These are phyloP conservation scores for Suillus brevipes DNA, from an alignment of 768 basidiomycete species.

Conservation along the genomic window DNA sequence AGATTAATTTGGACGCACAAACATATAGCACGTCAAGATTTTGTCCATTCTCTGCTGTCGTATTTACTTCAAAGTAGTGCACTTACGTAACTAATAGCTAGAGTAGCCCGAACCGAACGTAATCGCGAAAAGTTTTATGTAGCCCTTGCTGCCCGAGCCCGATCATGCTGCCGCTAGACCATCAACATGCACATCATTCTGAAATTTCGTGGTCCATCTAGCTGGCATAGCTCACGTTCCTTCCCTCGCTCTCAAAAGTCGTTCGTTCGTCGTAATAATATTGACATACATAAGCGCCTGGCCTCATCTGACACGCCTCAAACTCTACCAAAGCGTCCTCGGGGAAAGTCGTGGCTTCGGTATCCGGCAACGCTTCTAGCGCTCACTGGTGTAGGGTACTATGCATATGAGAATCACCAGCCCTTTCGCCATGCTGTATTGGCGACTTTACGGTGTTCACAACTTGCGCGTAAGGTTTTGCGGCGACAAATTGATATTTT, in stretches of 20 bases:
- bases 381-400: slow-evolving; percentile 32
- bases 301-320: not conserved
- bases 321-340: slow-evolving; percentile 13
- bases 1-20: slow-evolving; percentile 20
- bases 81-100: not conserved
- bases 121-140: not conserved
- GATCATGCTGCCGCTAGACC: not conserved
- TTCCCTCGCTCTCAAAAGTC: slow-evolving; percentile 2
- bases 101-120: slow-evolving; percentile 1
- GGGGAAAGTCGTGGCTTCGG: slow-evolving; percentile 24
- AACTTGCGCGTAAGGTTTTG: slow-evolving; percentile 59
- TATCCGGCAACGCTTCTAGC: slow-evolving; percentile 26
- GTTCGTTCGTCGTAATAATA: not conserved
- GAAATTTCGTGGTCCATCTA: not conserved
- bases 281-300: not conserved
- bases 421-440: slow-evolving; percentile 76
- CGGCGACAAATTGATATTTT: slow-evolving; percentile 23
- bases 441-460: slow-evolving; percentile 75
- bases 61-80: not conserved
- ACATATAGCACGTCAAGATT: not conserved
- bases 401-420: slow-evolving; percentile 67
- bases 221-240: not conserved
- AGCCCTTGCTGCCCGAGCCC: not conserved
- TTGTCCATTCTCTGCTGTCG: not conserved
- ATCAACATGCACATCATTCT: not conserved